These are phyloP conservation scores for Aureobasidium lini DNA, from an alignment of 2,329 filamentous ascomycete genomes.

Conservation along the genomic window DNA sequence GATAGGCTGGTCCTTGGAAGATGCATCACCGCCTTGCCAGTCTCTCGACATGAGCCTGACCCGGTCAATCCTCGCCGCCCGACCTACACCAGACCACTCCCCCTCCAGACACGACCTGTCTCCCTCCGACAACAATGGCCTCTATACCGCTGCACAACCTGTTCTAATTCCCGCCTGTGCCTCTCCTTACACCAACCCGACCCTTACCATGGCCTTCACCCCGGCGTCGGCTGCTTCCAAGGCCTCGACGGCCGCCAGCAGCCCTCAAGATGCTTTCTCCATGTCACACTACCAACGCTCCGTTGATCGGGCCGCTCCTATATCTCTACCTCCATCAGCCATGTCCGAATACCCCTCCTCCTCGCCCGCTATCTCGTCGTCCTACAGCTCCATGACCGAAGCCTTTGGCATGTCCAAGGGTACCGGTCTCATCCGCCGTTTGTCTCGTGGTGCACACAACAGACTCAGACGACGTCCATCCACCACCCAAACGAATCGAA, in stretches of 20 bases:
- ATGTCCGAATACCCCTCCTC: constrained; percentile 15
- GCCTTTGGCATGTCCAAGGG: constrained; percentile 17
- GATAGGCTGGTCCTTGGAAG: constrained; percentile 12
- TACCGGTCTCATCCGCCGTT: constrained; percentile 66
- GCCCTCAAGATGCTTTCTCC: constrained; percentile 31
- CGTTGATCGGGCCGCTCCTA: constrained; percentile 18
- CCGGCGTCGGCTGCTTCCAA: constrained; percentile 26
- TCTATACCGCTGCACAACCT: not conserved
- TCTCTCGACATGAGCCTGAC: constrained; percentile 12
- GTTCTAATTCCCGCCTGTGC: not conserved
- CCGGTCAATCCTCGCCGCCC: not conserved
- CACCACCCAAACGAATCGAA: constrained; percentile 61
- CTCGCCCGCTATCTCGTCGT: constrained; percentile 14
- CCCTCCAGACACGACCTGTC: not conserved
- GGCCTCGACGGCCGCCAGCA: constrained; percentile 30
- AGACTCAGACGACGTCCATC: constrained; percentile 68
- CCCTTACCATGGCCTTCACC: constrained; percentile 20
- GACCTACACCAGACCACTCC: not conserved
- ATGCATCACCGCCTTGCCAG: constrained; percentile 8
- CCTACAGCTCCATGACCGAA: constrained; percentile 17
- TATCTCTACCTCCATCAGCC: constrained; percentile 18
- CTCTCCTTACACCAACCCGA: not conserved
- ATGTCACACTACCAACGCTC: constrained; percentile 33
- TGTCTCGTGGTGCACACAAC: constrained; percentile 73
- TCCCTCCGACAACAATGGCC: not conserved